phyloP scores from a whole-genome alignment of 2,329 filamentous ascomycete species.

The Eurotiales sp. region DNA sequence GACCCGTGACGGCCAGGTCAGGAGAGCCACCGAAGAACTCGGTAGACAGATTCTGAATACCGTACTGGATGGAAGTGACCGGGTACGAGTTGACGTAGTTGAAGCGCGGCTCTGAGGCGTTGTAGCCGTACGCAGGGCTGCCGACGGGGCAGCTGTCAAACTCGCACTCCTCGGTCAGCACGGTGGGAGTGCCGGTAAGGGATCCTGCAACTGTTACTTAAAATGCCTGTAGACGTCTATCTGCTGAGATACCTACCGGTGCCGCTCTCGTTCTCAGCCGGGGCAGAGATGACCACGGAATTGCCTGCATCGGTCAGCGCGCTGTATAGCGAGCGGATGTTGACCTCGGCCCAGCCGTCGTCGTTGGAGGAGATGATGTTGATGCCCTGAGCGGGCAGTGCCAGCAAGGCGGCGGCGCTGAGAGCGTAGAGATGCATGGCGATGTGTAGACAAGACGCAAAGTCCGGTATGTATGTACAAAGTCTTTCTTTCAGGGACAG shows the following conservation, averaged over 20 bases:
- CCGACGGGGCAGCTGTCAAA: constrained; percentile 59
- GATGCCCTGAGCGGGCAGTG: constrained; percentile 28
- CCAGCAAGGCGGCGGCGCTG: constrained; percentile 16
- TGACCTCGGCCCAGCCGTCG: constrained; percentile 70
- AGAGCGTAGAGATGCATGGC: background rate
- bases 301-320: constrained; percentile 55
- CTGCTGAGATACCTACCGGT: constrained; percentile 53
- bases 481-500: no score
- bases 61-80: constrained; percentile 60
- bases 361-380: constrained; percentile 66
- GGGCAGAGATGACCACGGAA: constrained; percentile 61
- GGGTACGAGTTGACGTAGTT: constrained; percentile 72
- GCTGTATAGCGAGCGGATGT: constrained; percentile 59
- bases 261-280: constrained; percentile 64
- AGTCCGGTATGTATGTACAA: no score
- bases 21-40: constrained; percentile 53
- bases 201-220: constrained; percentile 46
- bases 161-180: constrained; percentile 53
- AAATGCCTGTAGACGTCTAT: background rate
- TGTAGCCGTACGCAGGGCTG: constrained; percentile 55
- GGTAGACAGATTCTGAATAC: constrained; percentile 55
- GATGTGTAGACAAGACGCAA: no score
- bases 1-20: constrained; percentile 63
- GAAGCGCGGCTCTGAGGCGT: constrained; percentile 54
- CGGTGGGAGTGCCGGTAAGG: constrained; percentile 45